These are phyloP conservation scores for Alternaria sp. DNA, from an alignment of 2,329 filamentous ascomycete species.

Conservation along the genomic window DNA sequence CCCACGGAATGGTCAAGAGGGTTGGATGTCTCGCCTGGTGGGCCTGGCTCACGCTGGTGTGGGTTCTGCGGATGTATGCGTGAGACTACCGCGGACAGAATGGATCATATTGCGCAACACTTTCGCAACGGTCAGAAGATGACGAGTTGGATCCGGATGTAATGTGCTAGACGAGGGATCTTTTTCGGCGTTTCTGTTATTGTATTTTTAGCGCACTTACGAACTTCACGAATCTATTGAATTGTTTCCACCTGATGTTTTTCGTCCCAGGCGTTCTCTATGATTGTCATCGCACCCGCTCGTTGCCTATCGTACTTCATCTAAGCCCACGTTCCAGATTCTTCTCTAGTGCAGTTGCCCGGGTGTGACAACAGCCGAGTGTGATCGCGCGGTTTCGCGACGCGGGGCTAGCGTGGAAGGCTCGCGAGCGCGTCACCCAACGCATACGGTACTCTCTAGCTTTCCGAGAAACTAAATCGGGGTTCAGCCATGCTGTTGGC, in stretches of 20 bases:
- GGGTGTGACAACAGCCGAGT: not conserved
- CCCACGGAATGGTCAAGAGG: slow-evolving; percentile 6
- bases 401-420: not conserved
- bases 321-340: too few species aligned
- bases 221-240: too few species aligned
- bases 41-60: slow-evolving; percentile 20
- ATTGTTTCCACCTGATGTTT: too few species aligned
- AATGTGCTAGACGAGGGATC: too few species aligned
- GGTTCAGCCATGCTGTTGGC: not conserved
- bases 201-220: not conserved
- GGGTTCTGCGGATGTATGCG: slow-evolving; percentile 17
- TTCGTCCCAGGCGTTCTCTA: too few species aligned
- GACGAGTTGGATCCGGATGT: not conserved
- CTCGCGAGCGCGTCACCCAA: not conserved
- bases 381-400: not conserved
- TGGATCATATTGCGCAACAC: slow-evolving; percentile 22
- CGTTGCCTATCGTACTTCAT: too few species aligned
- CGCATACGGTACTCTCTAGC: not conserved
- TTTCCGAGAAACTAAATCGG: accelerated
- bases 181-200: not conserved
- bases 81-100: slow-evolving; percentile 4
- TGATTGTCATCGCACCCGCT: too few species aligned
- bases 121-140: slow-evolving; percentile 14
- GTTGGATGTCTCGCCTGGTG: not conserved
- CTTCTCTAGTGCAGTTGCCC: not conserved